A percentile compares a stretch with the other conserved stretches of the same genome.
Conservation (phyloP, 768 basidiomycete genomes). For the Suillus alpinus region DNA sequence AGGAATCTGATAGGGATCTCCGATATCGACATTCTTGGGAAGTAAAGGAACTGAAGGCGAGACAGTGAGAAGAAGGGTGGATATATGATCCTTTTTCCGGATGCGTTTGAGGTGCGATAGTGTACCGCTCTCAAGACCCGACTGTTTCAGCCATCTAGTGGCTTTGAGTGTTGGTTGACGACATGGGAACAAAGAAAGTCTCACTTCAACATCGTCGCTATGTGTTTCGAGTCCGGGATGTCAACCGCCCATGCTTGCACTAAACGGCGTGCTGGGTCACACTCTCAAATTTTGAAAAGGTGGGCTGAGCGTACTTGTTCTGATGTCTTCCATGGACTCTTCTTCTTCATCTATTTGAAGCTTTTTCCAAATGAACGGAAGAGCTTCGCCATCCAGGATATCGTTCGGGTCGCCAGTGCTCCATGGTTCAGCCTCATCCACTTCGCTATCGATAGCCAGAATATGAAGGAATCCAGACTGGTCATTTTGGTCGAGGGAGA, state of each 20-base stretch:
- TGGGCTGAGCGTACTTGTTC: conserved; percentile 23
- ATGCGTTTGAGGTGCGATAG: conserved; percentile 78
- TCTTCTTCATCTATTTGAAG: conserved; percentile 55
- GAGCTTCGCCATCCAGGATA: conserved; percentile 50
- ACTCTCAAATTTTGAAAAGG: neutral
- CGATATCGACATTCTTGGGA: conserved; percentile 46
- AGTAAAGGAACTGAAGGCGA: conserved; percentile 42
- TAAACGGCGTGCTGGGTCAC: conserved; percentile 22
- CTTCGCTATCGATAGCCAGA: neutral
- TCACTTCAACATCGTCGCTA: conserved; percentile 62
- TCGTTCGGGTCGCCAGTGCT: conserved; percentile 40
- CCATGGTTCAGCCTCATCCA: conserved; percentile 6
- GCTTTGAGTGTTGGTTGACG: neutral
- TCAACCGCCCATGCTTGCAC: conserved; percentile 80
- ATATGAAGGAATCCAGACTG: neutral
- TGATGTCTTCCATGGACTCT: conserved; percentile 56
- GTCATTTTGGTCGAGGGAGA: neutral
- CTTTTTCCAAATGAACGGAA: conserved; percentile 67
- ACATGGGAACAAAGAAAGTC: conserved; percentile 7
- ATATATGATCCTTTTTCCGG: conserved; percentile 47
- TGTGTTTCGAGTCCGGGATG: conserved; percentile 58
- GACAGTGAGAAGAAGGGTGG: conserved; percentile 55
- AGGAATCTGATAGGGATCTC: conserved; percentile 49
- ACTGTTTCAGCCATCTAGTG: conserved; percentile 66
- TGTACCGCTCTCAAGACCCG: conserved; percentile 55